Evolutionary conservation across 176 grass and related monocot genomes (phyloP), one percentile per base, ranked within the genome.

Genomic region (Oryza rufipogon): DNA sequence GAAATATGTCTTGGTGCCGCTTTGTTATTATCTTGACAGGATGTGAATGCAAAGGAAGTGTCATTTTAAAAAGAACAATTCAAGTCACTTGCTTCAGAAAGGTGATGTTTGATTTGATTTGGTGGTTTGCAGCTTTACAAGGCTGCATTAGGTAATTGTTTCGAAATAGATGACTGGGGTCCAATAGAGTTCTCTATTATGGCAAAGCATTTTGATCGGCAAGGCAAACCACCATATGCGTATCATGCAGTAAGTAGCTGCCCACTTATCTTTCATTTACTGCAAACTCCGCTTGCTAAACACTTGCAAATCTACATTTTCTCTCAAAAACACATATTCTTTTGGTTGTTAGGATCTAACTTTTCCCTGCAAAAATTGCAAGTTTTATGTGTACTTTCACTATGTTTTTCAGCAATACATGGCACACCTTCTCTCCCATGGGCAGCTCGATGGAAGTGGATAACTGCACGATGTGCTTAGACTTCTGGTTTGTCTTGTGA

Each of bases 101-200:
- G 5, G 9, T 84, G n/a, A 68, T 39, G 11, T 83, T 51, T 77
- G 22, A 64, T 87, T 61, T 63, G 17, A 41, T 51, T 67, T 77
- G 78, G 36, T 76, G 75, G 23, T 42, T 85, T 81, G 36, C 85
- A 98, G 96, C 89, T 98, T 34, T 98, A 95, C 77, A 98, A 93
- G 89, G 89, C 83, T 10, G 96, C 93, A 17, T 77, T 98, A 52
- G 93, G 92, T 16, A 93, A 95, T 90, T 98, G 93, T 80, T 98
- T 95, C 45, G 96, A 98, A 82, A 83, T 92, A 75, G 93, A 98
- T 5, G 96, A 93, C 73, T 95, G 93, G 96, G 96, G 92, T 0
- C 91, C 89, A 20, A 98, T 98, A 73, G 92, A 98, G 52, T 98
- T 90, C 28, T 98, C 87, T 66, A 83, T 98, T 76, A 98, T 98